Evolutionary conservation across 176 grass and related monocot genomes (phyloP).

Genomic region (Ananas comosus): DNA sequence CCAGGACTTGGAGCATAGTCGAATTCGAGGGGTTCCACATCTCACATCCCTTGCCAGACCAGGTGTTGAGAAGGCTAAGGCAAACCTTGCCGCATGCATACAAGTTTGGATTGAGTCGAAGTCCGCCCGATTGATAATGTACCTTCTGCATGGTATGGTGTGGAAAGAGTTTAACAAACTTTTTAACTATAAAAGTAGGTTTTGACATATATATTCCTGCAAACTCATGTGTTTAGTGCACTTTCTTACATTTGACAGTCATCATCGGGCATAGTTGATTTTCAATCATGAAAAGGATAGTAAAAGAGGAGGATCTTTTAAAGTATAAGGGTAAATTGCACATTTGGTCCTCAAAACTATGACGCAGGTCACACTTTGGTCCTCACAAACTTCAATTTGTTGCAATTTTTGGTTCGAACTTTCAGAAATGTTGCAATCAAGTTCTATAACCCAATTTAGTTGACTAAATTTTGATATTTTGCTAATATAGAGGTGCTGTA

Average conservation of each 20-base stretch:
- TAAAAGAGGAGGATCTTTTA: not conserved
- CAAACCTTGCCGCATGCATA: conserved; percentile 65
- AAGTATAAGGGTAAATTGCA: conserved; percentile 32
- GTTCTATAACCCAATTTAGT: no score
- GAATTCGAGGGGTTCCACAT: conserved; percentile 52
- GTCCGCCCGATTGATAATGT: conserved; percentile 64
- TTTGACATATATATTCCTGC: not conserved
- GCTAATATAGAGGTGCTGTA: no score
- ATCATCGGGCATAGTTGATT: no score
- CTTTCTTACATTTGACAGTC: no score
- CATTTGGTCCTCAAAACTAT: no score
- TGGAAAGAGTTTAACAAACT: not conserved
- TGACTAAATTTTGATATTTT: no score
- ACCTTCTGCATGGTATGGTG: conserved; percentile 39
- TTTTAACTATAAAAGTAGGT: conserved; percentile 1
- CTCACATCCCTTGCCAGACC: conserved; percentile 52
- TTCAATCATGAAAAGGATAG: conserved; percentile 15
- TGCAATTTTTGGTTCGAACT: no score
- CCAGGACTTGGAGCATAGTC: conserved; percentile 62
- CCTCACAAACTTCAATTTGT: no score
- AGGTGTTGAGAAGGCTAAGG: conserved; percentile 83
- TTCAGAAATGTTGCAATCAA: not conserved
- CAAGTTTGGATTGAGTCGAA: conserved; percentile 80
- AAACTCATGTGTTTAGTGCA: no score
- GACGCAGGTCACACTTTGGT: no score